Base-by-base conservation (phyloP, 495 filamentous ascomycete genomes). In the Aspergillus ostianus region DNA sequence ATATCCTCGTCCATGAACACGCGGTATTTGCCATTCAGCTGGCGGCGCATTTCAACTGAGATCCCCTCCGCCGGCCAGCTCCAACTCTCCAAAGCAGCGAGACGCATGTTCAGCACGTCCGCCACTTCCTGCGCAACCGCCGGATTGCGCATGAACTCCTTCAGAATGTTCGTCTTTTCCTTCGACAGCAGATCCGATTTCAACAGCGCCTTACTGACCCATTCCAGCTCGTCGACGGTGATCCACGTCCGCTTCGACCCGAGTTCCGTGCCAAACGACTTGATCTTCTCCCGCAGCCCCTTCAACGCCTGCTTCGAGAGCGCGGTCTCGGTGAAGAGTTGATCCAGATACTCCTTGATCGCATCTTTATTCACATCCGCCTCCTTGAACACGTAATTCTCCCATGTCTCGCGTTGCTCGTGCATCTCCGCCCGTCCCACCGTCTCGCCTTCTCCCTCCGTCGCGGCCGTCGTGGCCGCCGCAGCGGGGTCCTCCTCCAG, bases 1-100 rank as follows among this genome's bases (percentile, higher is more conserved):
- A 89, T 73, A 60, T 89, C 87, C 61, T 87, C 85, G 47, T 89
- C 83, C 82, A 88, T 87, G 62, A 79, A 82, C 2, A 89, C 74
- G 9, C 79, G 79, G 55, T 84, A 85, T 54, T 81, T 79, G 0
- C 85, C 85, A 58, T 84, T 87, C 32, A 90, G 70, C 56, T 88
- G 82, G 13, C 84, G 79, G 29, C 84, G 77, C 75, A 85, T 82
- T 53, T 87, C 85, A 2, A 90, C 56, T 0, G 77, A 72, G 7
- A 90, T 70, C 5, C 75, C 79, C 20, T 77, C 72, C 0, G 67
- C 55, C 8, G 77, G 78, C 86, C 85, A 90, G n/a, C 70, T 68
- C 87, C 87, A 90, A 20, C 72, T 79, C 0, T 81, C 73, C 13
- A 89, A 65, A 4, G 82, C 72, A 0, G 82, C 75, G 48, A 88